Evolutionary conservation across 257 asterid species (phyloP), one percentile per base, ranked within the genome.

Genomic region (Ilex aquifolium): DNA sequence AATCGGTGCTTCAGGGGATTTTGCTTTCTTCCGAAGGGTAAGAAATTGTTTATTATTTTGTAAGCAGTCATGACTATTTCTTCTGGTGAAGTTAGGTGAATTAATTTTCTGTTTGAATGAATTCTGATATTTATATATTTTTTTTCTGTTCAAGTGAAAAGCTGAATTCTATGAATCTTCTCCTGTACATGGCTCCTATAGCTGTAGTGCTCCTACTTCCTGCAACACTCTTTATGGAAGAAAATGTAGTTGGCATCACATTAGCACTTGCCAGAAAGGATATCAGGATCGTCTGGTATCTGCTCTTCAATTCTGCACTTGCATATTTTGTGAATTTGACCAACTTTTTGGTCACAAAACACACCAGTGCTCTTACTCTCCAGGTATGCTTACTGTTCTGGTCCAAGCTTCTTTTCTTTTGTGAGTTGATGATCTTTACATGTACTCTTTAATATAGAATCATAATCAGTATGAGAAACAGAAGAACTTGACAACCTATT

Each of bases 11-110:
- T 31, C 90, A 83, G 68, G 90, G 85, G 67, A 79, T 82, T 69
- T 79, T 82, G 79, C 85, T 82, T 54, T 82, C 88, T 55, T 82
- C 88, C 10, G 88, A 83, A 71, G 86, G 88, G 90, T 81, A 80
- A 72, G 53, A 10, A 30, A 56, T 57, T 31, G 7, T 49, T 65
- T 30, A 12, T 15, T 15, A 12, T 49, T 15, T 15, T 12, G 42
- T 36, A 36, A 5, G 8, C 8, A 36, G 7, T 36, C 42, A 36
- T 4, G 2, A 36, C 8, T 36, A 36, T 36, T 4, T 36, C 5
- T 36, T 8, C 8, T 36, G 42, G 42, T 21, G 27, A 36, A 36
- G 42, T 36, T 36, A 7, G 42, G 8, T 36, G 27, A 21, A 21
- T 36, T 36, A 36, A 5, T 6, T 29, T 36, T 52, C 15, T 16